A percentile compares a stretch with the other conserved stretches of the same genome.
Conservation (phyloP, 1,284 basidiomycete species). For the Coniferiporia weirii region DNA sequence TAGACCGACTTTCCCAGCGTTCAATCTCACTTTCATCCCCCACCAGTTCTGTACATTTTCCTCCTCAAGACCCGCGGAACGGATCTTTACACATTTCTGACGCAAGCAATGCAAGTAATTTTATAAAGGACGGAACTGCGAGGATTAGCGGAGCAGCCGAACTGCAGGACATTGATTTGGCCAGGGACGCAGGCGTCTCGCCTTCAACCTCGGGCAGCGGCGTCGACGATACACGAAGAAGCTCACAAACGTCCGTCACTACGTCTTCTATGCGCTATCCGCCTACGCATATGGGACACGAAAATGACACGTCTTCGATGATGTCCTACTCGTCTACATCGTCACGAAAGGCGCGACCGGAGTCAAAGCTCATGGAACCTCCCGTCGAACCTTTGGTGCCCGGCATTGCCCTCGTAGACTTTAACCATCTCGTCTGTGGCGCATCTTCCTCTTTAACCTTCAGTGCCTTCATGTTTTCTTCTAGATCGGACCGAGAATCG, state of each 20-base stretch:
- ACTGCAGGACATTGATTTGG: not conserved
- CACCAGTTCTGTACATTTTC: constrained; percentile 36
- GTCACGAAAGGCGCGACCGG: constrained; percentile 70
- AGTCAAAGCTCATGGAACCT: constrained; percentile 61
- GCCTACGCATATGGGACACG: constrained; percentile 41
- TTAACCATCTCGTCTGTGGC: constrained; percentile 75
- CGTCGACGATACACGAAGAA: constrained; percentile 10
- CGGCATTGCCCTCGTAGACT: constrained; percentile 84
- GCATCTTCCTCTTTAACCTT: not conserved
- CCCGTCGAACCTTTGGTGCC: constrained; percentile 61
- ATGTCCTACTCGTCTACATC: constrained; percentile 59
- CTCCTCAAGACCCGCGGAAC: constrained; percentile 15
- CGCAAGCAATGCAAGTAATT: not conserved
- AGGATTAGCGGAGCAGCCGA: constrained; percentile 1
- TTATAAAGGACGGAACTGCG: constrained; percentile 10
- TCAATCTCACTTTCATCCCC: constrained; percentile 72
- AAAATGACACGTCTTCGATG: constrained; percentile 52
- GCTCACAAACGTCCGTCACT: constrained; percentile 17
- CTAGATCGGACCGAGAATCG: constrained; percentile 87
- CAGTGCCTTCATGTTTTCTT: constrained; percentile 8
- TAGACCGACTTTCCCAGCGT: constrained; percentile 74
- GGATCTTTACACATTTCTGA: constrained; percentile 15
- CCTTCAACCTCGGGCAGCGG: constrained; percentile 14
- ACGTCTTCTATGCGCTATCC: constrained; percentile 46
- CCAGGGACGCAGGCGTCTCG: constrained; percentile 1